Percentiles rank a stretch among this genome's conserved stretches.
Evolutionary conservation across 139 green algal species (phyloP).

Genomic region (Chlorella sp.): DNA sequence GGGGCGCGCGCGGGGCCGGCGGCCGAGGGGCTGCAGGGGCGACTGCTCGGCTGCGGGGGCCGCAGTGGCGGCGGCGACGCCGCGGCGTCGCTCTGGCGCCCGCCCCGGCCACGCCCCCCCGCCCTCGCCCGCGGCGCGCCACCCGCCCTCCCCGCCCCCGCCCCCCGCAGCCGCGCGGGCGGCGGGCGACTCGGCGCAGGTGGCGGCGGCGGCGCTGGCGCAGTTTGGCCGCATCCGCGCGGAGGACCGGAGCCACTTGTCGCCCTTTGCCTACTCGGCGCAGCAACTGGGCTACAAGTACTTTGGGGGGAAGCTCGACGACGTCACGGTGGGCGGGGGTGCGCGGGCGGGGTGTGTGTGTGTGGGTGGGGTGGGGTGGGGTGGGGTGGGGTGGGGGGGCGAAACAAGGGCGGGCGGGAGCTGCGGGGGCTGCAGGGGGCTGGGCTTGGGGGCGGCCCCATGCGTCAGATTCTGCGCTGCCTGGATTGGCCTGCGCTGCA

Average conservation of each 20-base stretch:
- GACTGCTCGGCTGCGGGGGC: neutral
- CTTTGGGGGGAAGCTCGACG: constrained; percentile 78
- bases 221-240: constrained; percentile 45
- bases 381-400: no score
- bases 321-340: constrained; percentile 94
- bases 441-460: no score
- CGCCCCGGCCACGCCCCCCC: neutral
- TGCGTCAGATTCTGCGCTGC: no score
- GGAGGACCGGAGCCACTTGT: constrained; percentile 69
- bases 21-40: neutral
- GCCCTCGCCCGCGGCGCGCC: neutral
- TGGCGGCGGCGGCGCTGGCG: constrained; percentile 51
- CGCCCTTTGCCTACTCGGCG: constrained; percentile 81
- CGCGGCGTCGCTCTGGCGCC: neutral
- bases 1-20: no score
- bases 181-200: constrained; percentile 40
- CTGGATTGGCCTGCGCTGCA: no score
- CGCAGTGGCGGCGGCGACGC: neutral
- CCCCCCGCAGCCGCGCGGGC: constrained; percentile 4
- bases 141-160: neutral
- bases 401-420: no score
- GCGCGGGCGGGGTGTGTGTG: no score
- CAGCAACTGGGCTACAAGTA: constrained; percentile 52
- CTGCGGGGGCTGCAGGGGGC: no score
- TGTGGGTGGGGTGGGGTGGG: no score